A percentile compares a stretch with the other conserved stretches of the same genome.
phyloP scores from a whole-genome alignment of 257 asterid genomes.

The Ophiorrhiza pumila region DNA sequence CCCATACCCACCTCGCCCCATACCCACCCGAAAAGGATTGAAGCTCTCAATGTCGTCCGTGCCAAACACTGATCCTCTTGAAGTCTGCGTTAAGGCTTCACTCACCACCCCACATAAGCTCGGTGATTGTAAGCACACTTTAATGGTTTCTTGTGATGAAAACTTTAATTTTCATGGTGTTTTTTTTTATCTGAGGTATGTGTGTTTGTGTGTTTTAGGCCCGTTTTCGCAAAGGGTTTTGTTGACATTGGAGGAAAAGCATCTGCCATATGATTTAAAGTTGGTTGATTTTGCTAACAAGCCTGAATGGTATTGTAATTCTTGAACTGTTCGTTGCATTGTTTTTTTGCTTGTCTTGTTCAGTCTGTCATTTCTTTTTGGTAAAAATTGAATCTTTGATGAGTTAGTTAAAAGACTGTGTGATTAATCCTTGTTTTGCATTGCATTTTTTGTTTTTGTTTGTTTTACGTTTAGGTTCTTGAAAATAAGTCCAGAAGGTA shows the following conservation, averaged over 20 bases:
- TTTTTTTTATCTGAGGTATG: too few species aligned
- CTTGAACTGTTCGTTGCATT: background rate
- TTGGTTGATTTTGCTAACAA: slow-evolving; percentile 72
- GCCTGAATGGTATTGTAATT: slow-evolving; percentile 70
- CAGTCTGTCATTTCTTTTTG: background rate
- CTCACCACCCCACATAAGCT: slow-evolving; percentile 64
- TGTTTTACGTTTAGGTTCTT: slow-evolving; percentile 49
- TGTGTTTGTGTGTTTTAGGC: slow-evolving; percentile 31
- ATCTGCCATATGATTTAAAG: slow-evolving; percentile 76
- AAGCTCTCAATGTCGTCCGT: slow-evolving; percentile 40
- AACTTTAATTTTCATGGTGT: too few species aligned
- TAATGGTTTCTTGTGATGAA: background rate
- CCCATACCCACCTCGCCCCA: slow-evolving; percentile 16
- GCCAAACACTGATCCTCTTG: slow-evolving; percentile 39
- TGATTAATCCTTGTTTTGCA: background rate
- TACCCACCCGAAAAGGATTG: slow-evolving; percentile 22
- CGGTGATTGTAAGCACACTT: slow-evolving; percentile 75
- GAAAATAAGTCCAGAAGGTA: slow-evolving; percentile 75
- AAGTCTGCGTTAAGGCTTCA: slow-evolving; percentile 78
- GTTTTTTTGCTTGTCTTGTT: background rate
- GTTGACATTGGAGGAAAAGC: slow-evolving; percentile 88
- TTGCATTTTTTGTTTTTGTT: background rate
- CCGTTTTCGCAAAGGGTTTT: slow-evolving; percentile 90
- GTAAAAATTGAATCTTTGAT: background rate
- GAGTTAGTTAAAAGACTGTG: background rate